Evolutionary conservation across 164 flowering plant species (phyloP).

Genomic region (Macadamia integrifolia): DNA sequence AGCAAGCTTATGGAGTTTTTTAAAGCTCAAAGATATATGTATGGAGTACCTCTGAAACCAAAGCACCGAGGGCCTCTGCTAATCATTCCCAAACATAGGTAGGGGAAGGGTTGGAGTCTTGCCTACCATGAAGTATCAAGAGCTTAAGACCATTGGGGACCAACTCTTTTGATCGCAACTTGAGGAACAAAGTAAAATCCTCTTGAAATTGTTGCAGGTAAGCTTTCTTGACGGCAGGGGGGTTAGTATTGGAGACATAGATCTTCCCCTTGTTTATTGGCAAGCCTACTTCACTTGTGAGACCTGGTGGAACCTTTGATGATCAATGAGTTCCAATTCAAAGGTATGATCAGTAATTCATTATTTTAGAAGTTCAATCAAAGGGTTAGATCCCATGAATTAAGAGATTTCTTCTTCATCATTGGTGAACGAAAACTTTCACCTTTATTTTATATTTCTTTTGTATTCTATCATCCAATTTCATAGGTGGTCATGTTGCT

Average conservation of each 20-base stretch:
- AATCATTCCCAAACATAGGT: slow-evolving; percentile 14
- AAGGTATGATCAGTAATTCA: too few species aligned
- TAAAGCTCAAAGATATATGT: too few species aligned
- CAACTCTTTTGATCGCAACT: slow-evolving; percentile 25
- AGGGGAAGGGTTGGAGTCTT: not conserved
- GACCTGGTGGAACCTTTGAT: slow-evolving; percentile 17
- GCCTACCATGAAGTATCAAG: slow-evolving; percentile 15
- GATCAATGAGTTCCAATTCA: too few species aligned
- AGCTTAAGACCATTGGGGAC: slow-evolving; percentile 16
- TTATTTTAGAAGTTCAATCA: too few species aligned
- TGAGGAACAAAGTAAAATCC: slow-evolving; percentile 17
- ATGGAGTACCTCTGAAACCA: slow-evolving; percentile 17
- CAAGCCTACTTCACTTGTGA: slow-evolving; percentile 7
- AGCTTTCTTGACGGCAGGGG: slow-evolving; percentile 8
- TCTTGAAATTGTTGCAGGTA: slow-evolving; percentile 17
- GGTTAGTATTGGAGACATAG: slow-evolving; percentile 22
- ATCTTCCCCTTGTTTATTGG: slow-evolving; percentile 26
- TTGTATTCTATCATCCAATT: too few species aligned
- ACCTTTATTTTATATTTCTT: too few species aligned
- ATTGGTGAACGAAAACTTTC: too few species aligned
- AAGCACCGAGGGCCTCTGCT: slow-evolving; percentile 6
- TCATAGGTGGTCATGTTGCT: too few species aligned
- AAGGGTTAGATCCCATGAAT: too few species aligned
- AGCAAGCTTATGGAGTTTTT: too few species aligned
- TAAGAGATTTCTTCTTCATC: too few species aligned